Base-by-base conservation (phyloP, 208 protist genomes). In the Leishmania tarentolae region DNA sequence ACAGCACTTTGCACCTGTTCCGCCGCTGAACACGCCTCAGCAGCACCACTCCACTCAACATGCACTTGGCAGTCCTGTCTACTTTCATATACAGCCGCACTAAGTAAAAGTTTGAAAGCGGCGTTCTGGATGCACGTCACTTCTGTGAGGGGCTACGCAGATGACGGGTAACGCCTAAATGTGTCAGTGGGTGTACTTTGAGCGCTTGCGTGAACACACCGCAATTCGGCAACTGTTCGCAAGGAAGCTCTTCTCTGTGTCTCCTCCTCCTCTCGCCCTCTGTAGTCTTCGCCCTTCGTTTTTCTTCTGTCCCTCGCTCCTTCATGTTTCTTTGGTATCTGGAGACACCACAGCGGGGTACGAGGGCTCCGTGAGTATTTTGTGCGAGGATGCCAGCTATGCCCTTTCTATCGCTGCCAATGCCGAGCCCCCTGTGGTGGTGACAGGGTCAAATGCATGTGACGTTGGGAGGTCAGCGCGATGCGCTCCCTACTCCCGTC, bases 11-110 rank as follows among this genome's bases (percentile, higher is more conserved):
- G 13, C 19, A 37, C 44, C 44, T 74, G 31, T 56, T 24, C 21
- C 73, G 59, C 79, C 71, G 35, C 70, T 63, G 61, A 83, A 83
- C 47, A 65, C 76, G 50, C 61, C 61, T 28, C 77, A 37, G 52
- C 70, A 63, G 46, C 78, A 35, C 40, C 69, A 72, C 24, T 19
- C 31, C 42, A 47, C 40, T 17, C 82, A 81, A 61, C 66, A 75
- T 7, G 3, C 76, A 40, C 21, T 82, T 1, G 77, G 76, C 2
- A 75, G 57, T 44, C 82, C 42, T 8, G 52, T 85, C 28, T 85
- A 82, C n/a, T 85, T 79, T 21, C 82, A 85, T 17, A 81, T 85
- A 28, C 72, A 82, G 11, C 72, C 46, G 0, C 82, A 81, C 42
- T 80, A 85, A 57, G 3, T 9, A 4, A 8, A 2, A 13, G 1